Percentiles rank a stretch among this genome's conserved stretches.
Conservation (phyloP, 2,329 filamentous ascomycete genomes). For the Monosporascus sp. region DNA sequence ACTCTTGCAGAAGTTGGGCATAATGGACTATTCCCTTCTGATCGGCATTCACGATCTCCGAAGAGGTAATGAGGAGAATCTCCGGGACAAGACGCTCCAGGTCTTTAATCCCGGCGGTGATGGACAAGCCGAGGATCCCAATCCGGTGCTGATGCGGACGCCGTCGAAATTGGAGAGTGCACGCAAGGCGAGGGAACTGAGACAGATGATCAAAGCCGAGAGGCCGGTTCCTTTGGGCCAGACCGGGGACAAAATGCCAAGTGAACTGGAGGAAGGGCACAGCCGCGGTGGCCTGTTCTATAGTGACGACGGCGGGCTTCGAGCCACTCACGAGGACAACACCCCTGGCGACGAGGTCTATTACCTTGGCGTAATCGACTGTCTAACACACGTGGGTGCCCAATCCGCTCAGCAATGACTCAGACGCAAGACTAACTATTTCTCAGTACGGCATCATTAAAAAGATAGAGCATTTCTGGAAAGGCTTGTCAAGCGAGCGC, state of each 20-base stretch:
- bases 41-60: constrained; percentile 89
- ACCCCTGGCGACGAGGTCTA: constrained; percentile 85
- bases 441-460: constrained; percentile 85
- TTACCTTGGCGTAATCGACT: constrained; percentile 97
- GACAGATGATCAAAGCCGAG: constrained; percentile 88
- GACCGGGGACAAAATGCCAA: constrained; percentile 79
- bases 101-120: constrained; percentile 89
- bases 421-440: constrained; percentile 12
- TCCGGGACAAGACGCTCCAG: constrained; percentile 82
- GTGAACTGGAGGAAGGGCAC: constrained; percentile 73
- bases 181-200: constrained; percentile 82
- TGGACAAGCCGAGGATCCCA: constrained; percentile 46
- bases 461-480: constrained; percentile 94
- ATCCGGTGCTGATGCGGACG: constrained; percentile 71
- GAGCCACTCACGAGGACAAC: constrained; percentile 88
- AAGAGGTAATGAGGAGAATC: constrained; percentile 90
- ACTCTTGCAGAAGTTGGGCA: constrained; percentile 80
- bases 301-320: constrained; percentile 92
- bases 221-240: constrained; percentile 90
- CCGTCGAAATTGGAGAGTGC: constrained; percentile 90
- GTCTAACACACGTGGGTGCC: constrained; percentile 81
- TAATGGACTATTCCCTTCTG: constrained; percentile 98
- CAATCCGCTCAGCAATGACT: background rate
- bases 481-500: constrained; percentile 79
- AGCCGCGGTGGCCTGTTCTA: constrained; percentile 72